Evolutionary conservation across 2,329 filamentous ascomycete genomes (phyloP).

Genomic region (Coniochaeta prunicola): DNA sequence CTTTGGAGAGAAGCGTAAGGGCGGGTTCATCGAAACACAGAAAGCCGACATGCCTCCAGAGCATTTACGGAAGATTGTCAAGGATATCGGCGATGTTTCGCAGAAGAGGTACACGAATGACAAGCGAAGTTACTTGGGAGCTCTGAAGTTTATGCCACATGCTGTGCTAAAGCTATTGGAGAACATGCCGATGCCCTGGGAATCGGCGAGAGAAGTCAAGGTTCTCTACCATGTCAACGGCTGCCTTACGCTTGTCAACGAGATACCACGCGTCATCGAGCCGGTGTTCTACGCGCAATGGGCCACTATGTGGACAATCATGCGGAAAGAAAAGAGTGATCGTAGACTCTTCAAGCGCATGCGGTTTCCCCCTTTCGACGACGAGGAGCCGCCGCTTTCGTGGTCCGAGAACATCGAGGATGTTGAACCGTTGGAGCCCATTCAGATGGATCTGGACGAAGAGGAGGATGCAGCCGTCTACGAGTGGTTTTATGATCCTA

Average conservation of each 20-base stretch:
- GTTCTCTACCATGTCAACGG: slow-evolving; percentile 98
- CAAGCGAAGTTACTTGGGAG: slow-evolving; percentile 95
- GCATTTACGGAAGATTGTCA: slow-evolving; percentile 96
- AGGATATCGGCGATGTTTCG: slow-evolving; percentile 96
- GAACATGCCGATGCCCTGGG: slow-evolving; percentile 99
- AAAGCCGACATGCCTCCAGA: slow-evolving; percentile 99
- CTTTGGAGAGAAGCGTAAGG: slow-evolving; percentile 95
- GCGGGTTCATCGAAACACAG: slow-evolving; percentile 93
- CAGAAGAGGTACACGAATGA: slow-evolving; percentile 99
- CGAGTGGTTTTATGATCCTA: slow-evolving; percentile 97
- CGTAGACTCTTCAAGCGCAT: slow-evolving; percentile 95
- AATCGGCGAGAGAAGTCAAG: slow-evolving; percentile 91
- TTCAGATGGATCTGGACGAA: slow-evolving; percentile 97
- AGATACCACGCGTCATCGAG: slow-evolving; percentile 92
- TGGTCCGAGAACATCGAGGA: slow-evolving; percentile 99
- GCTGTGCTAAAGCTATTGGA: slow-evolving; percentile 94
- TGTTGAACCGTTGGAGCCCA: slow-evolving; percentile 92
- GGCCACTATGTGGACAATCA: slow-evolving; percentile 99
- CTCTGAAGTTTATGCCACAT: slow-evolving; percentile 98
- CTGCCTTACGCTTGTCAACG: slow-evolving; percentile 93
- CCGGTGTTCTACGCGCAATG: slow-evolving; percentile 97
- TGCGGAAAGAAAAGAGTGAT: slow-evolving; percentile 97
- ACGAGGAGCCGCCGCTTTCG: slow-evolving; percentile 93
- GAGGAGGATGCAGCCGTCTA: slow-evolving; percentile 84
- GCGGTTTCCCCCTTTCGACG: slow-evolving; percentile 97